phyloP scores from a whole-genome alignment of 2,329 filamentous ascomycete genomes.

The Chrysosporium queenslandicum region DNA sequence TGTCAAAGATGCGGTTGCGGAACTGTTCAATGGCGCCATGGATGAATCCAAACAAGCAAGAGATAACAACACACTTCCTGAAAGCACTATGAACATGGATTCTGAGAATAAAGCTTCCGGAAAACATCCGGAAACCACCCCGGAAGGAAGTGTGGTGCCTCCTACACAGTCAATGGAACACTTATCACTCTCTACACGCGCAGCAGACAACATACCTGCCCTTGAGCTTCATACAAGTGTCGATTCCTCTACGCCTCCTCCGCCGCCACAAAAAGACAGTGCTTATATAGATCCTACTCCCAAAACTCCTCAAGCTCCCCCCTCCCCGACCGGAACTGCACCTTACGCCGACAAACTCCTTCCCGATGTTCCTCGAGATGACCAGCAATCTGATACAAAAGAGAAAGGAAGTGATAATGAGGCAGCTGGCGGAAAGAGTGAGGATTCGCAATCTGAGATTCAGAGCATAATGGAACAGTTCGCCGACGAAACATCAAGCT shows the following conservation, averaged over 20 bases:
- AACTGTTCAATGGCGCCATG: constrained; percentile 3
- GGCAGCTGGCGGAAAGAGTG: constrained; percentile 53
- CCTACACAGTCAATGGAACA: constrained; percentile 4
- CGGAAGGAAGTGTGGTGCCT: neutral
- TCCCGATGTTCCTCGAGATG: constrained; percentile 27
- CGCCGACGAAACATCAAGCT: constrained; percentile 58
- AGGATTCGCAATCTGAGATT: constrained; percentile 71
- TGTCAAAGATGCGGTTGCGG: constrained; percentile 1
- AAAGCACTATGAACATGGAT: neutral
- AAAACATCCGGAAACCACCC: neutral
- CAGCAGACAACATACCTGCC: neutral
- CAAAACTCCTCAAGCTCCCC: constrained; percentile 35
- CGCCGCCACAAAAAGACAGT: constrained; percentile 43
- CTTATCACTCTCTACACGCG: constrained; percentile 10
- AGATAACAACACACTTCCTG: neutral
- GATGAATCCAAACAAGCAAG: neutral
- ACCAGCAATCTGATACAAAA: constrained; percentile 17
- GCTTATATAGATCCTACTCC: constrained; percentile 44
- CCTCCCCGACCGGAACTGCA: constrained; percentile 32
- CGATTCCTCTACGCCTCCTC: constrained; percentile 32
- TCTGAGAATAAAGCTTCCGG: neutral
- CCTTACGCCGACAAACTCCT: constrained; percentile 33
- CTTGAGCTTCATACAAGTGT: constrained; percentile 10
- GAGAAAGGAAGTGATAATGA: constrained; percentile 43
- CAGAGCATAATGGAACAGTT: constrained; percentile 98